Evolutionary conservation across 2,329 filamentous ascomycete species (phyloP), one percentile per base, ranked within the genome.

Genomic region (Trichoderma simmonsii): DNA sequence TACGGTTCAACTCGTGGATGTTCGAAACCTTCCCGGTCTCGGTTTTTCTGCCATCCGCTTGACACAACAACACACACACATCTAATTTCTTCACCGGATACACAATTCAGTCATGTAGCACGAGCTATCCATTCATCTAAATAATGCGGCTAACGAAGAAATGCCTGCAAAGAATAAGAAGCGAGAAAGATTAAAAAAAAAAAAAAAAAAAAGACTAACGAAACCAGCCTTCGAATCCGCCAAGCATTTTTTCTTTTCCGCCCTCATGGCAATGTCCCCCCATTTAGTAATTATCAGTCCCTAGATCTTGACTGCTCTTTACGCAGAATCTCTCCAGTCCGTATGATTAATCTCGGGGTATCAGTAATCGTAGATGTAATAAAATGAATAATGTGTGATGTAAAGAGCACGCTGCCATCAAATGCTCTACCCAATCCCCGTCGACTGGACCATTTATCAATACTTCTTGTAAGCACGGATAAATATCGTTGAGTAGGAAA

Each of bases 91-190:
- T 64, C 26, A 54, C 28, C 26, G 9, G 32, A 43, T 24, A 14
- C 24, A 32, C 14, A 18, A 1, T 3, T 6, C 7, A 24, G 4
- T 66, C 28, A 48, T 9, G 12, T 32, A 60, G n/a, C 30, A 59
- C 39, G 70, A 65, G 68, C 59, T 57, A 56, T 68, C 54, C 54
- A 68, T 68, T 60, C 24, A 60, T 68, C 54, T 60, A 68, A 60
- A 60, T 60, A 60, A 60, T 36, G 30, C 54, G 48, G 24, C 54
- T 60, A 60, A 68, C 34, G 36, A 30, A 60, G 4, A 57, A 66
- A 66, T 26, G 43, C 12, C 32, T 11, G 14, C 6, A 65, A 32
- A 36, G 14, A 36, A 26, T 14, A 64, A 34, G 8, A 43, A 21
- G n/a, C 11, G 9, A 56, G 18, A 26, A 68, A 34, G 6, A 12